Evolutionary conservation across 2,329 filamentous ascomycete genomes (phyloP), one percentile per base, ranked within the genome.

Genomic region (Atkinsonella hypoxylon): DNA sequence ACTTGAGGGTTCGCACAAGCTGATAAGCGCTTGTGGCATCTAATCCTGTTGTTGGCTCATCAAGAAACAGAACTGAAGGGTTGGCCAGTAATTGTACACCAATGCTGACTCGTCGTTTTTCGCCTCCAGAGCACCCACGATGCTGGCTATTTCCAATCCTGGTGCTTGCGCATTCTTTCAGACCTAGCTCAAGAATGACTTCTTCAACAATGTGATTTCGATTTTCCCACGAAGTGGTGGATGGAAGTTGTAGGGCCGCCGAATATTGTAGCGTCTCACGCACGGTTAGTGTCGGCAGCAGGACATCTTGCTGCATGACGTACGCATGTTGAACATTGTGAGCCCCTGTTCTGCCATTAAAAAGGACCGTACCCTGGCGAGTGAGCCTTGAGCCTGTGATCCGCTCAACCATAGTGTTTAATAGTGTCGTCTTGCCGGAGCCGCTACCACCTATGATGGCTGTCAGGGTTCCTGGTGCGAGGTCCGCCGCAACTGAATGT

Each of bases 81-180:
- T 89, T 90, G 4, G 83, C 81, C n/a, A 90, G 70, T 51, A 90
- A 72, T 64, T 89, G 86, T 4, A 90, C 85, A 2, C 85, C 86
- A 45, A 90, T 86, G 55, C 83, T 88, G 0, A 83, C 84, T 32
- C 86, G 72, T 54, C 86, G 73, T 69, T 89, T 89, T 63, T 90
- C 87, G 3, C 86, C 87, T 0, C 87, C 86, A 44, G 84, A 89
- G 59, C 86, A 89, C 0, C 85, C 86, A 44, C 85, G 82, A 58
- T 88, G 83, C 47, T 78, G 76, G 51, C 76, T 78, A 57, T 82
- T 84, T 1, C 86, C 86, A 48, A 90, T 85, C 9, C 81, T 71
- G 0, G 86, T 90, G 55, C 88, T 70, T 22, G 85, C 85, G 52
- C 86, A 89, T 56, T 89, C 85, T 62, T 88, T 89, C 40, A 90